Evolutionary conservation across 495 filamentous ascomycete genomes (phyloP).

Genomic region (Aspergillus coremiiformis): DNA sequence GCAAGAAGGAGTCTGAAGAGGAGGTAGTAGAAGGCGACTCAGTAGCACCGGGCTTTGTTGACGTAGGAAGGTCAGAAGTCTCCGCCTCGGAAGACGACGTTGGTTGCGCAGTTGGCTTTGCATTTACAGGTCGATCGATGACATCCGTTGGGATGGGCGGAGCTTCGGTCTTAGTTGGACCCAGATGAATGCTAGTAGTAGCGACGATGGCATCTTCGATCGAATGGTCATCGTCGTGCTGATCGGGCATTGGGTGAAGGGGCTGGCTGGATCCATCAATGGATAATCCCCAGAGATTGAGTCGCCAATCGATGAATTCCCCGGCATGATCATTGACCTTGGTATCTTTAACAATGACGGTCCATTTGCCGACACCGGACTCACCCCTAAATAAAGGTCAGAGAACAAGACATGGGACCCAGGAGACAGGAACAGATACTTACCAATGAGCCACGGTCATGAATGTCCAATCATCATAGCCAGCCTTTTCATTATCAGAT

Average conservation of each 20-base stretch:
- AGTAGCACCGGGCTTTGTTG: conserved; percentile 28
- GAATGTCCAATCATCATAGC: conserved; percentile 97
- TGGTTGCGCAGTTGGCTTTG: conserved; percentile 42
- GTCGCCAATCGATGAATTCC: conserved; percentile 82
- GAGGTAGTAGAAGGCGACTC: conserved; percentile 41
- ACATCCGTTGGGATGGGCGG: conserved; percentile 57
- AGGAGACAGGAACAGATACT: conserved; percentile 19
- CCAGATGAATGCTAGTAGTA: conserved; percentile 45
- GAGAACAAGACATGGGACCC: not conserved
- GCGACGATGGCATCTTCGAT: conserved; percentile 46
- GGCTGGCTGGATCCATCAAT: conserved; percentile 64
- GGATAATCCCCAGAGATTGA: conserved; percentile 88
- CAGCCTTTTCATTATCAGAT: conserved; percentile 52
- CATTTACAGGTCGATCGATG: conserved; percentile 67
- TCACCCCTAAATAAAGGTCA: conserved; percentile 61
- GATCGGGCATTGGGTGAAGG: conserved; percentile 73
- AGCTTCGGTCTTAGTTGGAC: conserved; percentile 36
- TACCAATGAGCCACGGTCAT: conserved; percentile 97
- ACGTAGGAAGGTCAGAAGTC: not conserved
- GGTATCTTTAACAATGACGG: conserved; percentile 81
- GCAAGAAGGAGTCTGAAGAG: conserved; percentile 55
- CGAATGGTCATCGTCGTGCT: conserved; percentile 78
- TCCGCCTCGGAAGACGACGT: conserved; percentile 19
- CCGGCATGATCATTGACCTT: conserved; percentile 67
- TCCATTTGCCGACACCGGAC: conserved; percentile 80